These are phyloP conservation scores for Starmerella bacillaris DNA, from an alignment of 805 yeast genomes.

Conservation along the genomic window DNA sequence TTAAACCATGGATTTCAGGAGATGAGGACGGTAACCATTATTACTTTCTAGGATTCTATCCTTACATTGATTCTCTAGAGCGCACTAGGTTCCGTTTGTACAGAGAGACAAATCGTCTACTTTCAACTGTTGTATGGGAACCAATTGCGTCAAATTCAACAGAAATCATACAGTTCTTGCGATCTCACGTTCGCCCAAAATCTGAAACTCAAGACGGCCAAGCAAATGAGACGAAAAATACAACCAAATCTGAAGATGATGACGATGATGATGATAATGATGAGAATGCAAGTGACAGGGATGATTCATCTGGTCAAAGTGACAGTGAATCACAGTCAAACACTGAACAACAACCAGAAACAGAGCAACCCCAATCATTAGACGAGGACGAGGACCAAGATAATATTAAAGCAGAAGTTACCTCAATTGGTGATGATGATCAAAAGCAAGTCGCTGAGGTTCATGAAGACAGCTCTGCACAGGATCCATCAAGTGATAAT, in stretches of 20 bases:
- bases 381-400: background rate
- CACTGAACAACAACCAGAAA: background rate
- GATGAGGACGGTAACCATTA: slow-evolving; percentile 15
- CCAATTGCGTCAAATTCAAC: slow-evolving; percentile 20
- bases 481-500: too few relatives aligned
- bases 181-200: slow-evolving; percentile 2
- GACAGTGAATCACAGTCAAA: background rate
- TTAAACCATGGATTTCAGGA: slow-evolving; percentile 16
- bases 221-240: background rate
- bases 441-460: too few relatives aligned
- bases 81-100: slow-evolving; percentile 23
- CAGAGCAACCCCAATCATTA: background rate
- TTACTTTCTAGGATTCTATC: slow-evolving; percentile 15
- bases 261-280: background rate
- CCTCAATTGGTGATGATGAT: too few relatives aligned
- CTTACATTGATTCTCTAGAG: slow-evolving; percentile 13
- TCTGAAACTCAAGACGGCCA: background rate
- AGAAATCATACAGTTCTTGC: slow-evolving; percentile 17
- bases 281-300: background rate
- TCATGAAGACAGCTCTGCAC: too few relatives aligned
- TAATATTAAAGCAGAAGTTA: too few relatives aligned
- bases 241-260: background rate
- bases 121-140: slow-evolving; percentile 21
- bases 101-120: slow-evolving; percentile 20
- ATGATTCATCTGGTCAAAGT: too few relatives aligned